A percentile compares a stretch with the other conserved stretches of the same genome.
Evolutionary conservation across 1,139 yeast genomes (phyloP).

Genomic region (Hyphopichia fennica): DNA sequence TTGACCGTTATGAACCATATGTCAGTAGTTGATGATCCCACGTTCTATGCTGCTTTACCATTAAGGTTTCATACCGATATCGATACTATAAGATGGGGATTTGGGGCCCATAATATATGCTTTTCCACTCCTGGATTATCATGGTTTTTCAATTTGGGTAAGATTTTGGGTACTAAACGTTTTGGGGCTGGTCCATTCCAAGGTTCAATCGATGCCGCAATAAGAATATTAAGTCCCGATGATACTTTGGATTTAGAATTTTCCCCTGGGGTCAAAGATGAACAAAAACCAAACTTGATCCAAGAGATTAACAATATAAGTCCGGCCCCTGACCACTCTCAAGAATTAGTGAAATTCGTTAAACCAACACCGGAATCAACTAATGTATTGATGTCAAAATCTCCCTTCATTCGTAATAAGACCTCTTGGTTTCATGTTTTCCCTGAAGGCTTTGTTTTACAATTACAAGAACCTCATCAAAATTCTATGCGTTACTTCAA

Average conservation of each 20-base stretch:
- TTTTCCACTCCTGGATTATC: constrained; percentile 57
- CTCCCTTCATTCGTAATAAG: constrained; percentile 52
- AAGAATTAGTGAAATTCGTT: constrained; percentile 20
- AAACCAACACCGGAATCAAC: constrained; percentile 32
- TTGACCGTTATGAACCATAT: constrained; percentile 94
- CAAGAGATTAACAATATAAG: constrained; percentile 30
- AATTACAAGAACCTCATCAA: constrained; percentile 71
- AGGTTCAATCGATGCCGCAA: constrained; percentile 86
- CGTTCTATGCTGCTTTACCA: constrained; percentile 85
- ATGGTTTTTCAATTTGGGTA: constrained; percentile 82
- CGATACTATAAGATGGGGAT: constrained; percentile 84
- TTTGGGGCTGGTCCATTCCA: constrained; percentile 95
- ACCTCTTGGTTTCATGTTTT: constrained; percentile 93
- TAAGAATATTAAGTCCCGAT: constrained; percentile 77
- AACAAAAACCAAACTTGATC: constrained; percentile 26
- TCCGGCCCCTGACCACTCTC: constrained; percentile 10
- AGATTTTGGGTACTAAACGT: constrained; percentile 78
- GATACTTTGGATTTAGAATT: constrained; percentile 62
- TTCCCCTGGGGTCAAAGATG: constrained; percentile 31
- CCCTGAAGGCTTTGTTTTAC: constrained; percentile 94
- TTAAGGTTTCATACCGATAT: constrained; percentile 62
- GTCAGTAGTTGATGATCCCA: constrained; percentile 93
- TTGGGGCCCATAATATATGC: constrained; percentile 91
- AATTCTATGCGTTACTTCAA: constrained; percentile 92
- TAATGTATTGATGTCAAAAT: constrained; percentile 36